Evolutionary conservation across 306 rosid species (phyloP).

Genomic region (Gillenia trifoliata): DNA sequence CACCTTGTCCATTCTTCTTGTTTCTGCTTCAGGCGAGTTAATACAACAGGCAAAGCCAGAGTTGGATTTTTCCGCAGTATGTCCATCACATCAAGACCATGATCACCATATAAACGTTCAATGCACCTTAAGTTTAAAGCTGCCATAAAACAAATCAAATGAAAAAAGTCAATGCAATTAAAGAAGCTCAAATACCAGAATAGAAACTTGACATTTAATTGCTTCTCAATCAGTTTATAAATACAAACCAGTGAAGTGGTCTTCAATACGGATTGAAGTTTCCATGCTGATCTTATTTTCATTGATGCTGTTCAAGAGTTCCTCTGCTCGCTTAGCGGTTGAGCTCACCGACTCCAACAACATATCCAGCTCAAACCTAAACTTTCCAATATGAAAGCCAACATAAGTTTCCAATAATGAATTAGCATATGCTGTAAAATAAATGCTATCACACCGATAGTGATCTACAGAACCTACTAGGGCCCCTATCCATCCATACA

Average conservation of each 20-base stretch:
- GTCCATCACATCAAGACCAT: conserved; percentile 94
- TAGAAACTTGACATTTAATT: not conserved
- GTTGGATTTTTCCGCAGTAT: conserved; percentile 84
- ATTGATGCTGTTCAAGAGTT: conserved; percentile 57
- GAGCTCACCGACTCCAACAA: conserved; percentile 91
- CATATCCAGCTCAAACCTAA: conserved; percentile 98
- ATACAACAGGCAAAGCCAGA: conserved; percentile 72
- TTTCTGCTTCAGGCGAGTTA: conserved; percentile 91
- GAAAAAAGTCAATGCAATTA: not conserved
- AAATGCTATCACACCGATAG: not conserved
- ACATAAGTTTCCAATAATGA: conserved; percentile 3
- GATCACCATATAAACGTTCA: conserved; percentile 96
- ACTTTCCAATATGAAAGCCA: conserved; percentile 18
- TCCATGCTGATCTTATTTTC: conserved; percentile 59
- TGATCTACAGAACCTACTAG: not conserved
- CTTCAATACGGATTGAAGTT: conserved; percentile 57
- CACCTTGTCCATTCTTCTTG: conserved; percentile 98
- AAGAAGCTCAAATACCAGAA: conserved; percentile 14
- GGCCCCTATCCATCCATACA: not conserved
- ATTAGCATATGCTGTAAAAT: not conserved
- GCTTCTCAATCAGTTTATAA: conserved; percentile 1
- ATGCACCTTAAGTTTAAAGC: conserved; percentile 92
- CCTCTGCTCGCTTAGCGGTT: conserved; percentile 81
- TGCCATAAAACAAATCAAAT: conserved; percentile 28
- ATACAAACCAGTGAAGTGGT: conserved; percentile 78